Percentiles rank a stretch among this genome's conserved stretches.
phyloP scores from a whole-genome alignment of 192 early-diverging fungal genomes.

The Coemansia sp. region DNA sequence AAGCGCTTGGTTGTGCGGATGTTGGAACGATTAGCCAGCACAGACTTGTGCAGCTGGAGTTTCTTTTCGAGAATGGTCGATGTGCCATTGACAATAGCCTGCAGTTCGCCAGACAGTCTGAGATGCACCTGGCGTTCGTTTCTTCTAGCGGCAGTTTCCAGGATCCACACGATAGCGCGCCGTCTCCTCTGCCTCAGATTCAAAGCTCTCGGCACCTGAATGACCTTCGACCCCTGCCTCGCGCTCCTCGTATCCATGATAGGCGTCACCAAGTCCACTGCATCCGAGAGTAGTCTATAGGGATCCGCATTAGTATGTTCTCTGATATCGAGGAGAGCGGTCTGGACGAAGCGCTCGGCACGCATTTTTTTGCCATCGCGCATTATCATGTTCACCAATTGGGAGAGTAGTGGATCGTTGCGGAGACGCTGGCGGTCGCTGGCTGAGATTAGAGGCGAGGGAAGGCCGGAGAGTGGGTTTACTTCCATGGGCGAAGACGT shows the following conservation, averaged over 20 bases:
- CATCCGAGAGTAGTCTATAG: constrained; percentile 64
- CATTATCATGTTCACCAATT: constrained; percentile 91
- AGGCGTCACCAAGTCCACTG: constrained; percentile 74
- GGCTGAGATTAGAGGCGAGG: constrained; percentile 30
- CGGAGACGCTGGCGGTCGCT: constrained; percentile 49
- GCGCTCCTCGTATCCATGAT: constrained; percentile 70
- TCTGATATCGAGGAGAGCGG: constrained; percentile 71
- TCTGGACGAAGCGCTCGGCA: constrained; percentile 67
- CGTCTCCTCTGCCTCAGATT: constrained; percentile 74
- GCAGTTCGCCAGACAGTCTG: constrained; percentile 75
- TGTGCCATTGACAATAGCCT: constrained; percentile 76
- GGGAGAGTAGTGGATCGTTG: constrained; percentile 68
- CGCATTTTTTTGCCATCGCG: constrained; percentile 85
- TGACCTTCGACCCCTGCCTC: constrained; percentile 80
- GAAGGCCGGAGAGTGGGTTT: constrained; percentile 23
- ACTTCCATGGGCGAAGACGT: constrained; percentile 20
- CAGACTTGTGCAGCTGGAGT: constrained; percentile 74
- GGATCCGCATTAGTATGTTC: constrained; percentile 67
- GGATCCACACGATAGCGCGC: constrained; percentile 84
- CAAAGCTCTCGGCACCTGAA: constrained; percentile 78
- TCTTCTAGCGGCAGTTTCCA: constrained; percentile 69
- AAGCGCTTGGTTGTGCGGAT: constrained; percentile 37
- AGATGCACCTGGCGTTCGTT: constrained; percentile 67
- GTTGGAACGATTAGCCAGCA: constrained; percentile 80
- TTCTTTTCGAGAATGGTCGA: constrained; percentile 74